Evolutionary conservation across 179 eudicot genomes (phyloP).

Genomic region (Patellifolia procumbens): DNA sequence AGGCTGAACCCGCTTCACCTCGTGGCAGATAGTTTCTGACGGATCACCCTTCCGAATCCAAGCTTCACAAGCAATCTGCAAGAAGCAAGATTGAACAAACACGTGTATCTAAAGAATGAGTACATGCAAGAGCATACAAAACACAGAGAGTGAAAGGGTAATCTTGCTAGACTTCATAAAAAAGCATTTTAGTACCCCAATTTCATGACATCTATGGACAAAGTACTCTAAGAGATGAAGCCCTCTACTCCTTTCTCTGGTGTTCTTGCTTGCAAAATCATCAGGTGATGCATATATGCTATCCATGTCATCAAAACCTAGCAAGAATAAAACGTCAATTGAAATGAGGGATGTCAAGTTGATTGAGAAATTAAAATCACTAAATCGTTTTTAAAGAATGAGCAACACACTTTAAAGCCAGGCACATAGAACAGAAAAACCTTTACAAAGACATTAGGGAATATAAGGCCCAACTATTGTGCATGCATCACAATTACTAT

Average conservation of each 20-base stretch:
- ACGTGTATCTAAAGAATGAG: not conserved
- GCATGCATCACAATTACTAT: not conserved
- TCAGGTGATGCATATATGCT: slow-evolving; percentile 93
- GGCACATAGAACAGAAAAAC: not conserved
- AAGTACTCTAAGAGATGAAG: slow-evolving; percentile 88
- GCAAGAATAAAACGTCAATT: slow-evolving; percentile 11
- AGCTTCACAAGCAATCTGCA: slow-evolving; percentile 87
- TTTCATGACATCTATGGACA: slow-evolving; percentile 74
- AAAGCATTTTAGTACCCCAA: slow-evolving; percentile 54
- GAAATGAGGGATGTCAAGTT: not conserved
- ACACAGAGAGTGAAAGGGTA: not conserved
- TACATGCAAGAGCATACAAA: not conserved
- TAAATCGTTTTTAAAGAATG: not conserved
- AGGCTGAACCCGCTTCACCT: slow-evolving; percentile 76
- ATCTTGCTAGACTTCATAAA: not conserved
- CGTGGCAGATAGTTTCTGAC: slow-evolving; percentile 80
- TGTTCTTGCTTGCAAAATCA: slow-evolving; percentile 65
- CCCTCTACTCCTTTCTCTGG: slow-evolving; percentile 60
- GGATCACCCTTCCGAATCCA: slow-evolving; percentile 90
- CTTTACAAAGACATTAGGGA: not conserved
- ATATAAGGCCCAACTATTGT: not conserved
- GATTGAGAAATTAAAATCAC: not conserved
- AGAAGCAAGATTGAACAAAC: slow-evolving; percentile 6
- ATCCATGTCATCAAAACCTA: slow-evolving; percentile 86
- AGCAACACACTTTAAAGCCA: no score